Base-by-base conservation (phyloP, 352 stramenopile genomes). In the Phytophthora citricola region DNA sequence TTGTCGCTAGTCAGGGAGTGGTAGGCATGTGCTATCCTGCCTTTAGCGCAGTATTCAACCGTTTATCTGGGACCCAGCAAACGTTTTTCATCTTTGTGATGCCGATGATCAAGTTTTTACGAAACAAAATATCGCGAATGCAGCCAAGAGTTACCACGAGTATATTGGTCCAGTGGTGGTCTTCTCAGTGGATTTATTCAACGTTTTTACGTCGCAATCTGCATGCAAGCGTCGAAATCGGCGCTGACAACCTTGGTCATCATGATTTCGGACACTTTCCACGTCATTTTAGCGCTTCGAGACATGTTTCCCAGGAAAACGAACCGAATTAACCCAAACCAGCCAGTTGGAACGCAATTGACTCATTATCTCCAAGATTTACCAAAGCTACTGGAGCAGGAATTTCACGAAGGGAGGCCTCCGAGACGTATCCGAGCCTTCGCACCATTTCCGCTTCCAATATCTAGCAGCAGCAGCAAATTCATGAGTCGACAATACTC, bases 171-270 rank as follows among this genome's bases (percentile, higher is more conserved):
- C 53, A 14, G 56, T 70, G 3, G 56, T 69, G 6, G 64, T 73
- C 0, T 72, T 80, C 45, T 69, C 60, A 0, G 54, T 76, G 5
- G 73, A 73, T 15, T 15, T 72, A 0, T 76, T 74, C 45, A 73
- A 71, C 31, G 69, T 71, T 2, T 51, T 15, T 76, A 70, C 24
- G 48, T 72, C 22, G 53, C 64, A 2, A 72, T 62, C n/a, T 73
- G 60, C 49, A 71, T 78, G 69, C 69, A 71, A 39, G 52, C 46
- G 22, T 34, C 68, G 2, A 64, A 51, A 2, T 69, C 59, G 7
- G 43, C 31, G 7, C 10, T 52, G 17, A 53, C 59, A 3, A 63
- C 54, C 7, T 53, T 62, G 3, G 34, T 63, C 2, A 51, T 66
- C 5, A 69, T 66, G 31, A 44, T 15, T 8, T 24, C 53, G 5